These are phyloP conservation scores for Acorus gramineus DNA, from an alignment of 106 monocot species.

Conservation along the genomic window DNA sequence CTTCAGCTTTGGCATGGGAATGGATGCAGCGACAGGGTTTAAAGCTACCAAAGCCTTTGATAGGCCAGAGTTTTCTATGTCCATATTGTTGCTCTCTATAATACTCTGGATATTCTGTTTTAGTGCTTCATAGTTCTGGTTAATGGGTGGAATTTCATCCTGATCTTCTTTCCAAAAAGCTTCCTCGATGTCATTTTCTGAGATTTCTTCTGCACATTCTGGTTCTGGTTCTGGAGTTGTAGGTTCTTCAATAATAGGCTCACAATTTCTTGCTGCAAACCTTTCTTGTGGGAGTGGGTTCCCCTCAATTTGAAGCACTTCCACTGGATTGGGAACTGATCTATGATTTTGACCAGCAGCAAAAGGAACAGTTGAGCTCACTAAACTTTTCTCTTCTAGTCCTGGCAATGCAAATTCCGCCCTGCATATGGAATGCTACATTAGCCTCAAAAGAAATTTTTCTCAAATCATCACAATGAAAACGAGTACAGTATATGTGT, in stretches of 20 bases:
- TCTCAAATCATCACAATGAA: no score
- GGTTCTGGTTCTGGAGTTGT: constrained; percentile 37
- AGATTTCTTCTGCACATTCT: constrained; percentile 1
- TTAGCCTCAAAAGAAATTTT: neutral
- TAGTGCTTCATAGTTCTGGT: constrained; percentile 44
- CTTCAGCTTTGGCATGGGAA: constrained; percentile 69
- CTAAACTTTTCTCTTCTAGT: constrained; percentile 42
- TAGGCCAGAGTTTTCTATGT: constrained; percentile 34
- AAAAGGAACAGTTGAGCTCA: constrained; percentile 9
- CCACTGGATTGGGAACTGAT: constrained; percentile 1
- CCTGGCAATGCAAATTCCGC: constrained; percentile 54
- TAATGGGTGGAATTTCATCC: constrained; percentile 55
- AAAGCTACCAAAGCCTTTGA: constrained; percentile 54
- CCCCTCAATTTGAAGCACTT: constrained; percentile 18
- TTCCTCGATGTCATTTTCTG: constrained; percentile 55
- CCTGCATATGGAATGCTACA: constrained; percentile 16
- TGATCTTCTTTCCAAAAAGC: constrained; percentile 39
- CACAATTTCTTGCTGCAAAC: constrained; percentile 8
- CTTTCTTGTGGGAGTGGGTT: constrained; percentile 2
- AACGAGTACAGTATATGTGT: no score
- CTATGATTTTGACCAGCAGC: neutral
- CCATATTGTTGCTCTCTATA: constrained; percentile 29
- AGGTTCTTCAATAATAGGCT: constrained; percentile 69
- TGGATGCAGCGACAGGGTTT: constrained; percentile 44
- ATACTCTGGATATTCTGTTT: constrained; percentile 37